Evolutionary conservation across 768 basidiomycete species (phyloP), one percentile per base, ranked within the genome.

Genomic region (Trametes punicea): DNA sequence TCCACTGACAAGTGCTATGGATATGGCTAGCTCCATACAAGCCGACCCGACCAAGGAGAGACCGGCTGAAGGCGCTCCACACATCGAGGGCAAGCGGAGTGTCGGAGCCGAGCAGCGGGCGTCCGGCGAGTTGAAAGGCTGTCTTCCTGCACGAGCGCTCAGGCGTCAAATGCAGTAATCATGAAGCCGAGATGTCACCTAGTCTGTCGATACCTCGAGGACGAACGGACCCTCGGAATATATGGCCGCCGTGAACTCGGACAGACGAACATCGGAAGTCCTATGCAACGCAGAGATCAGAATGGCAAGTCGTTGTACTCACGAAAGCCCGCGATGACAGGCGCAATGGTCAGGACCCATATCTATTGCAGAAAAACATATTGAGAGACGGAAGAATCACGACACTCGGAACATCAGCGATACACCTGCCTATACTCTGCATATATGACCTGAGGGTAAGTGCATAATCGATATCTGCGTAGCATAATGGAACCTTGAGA

Each of bases 361-460:
- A 63, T 63, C 58, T 62, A 63, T 68, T 72, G 70, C 72, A 67
- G 57, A 62, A 39, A 55, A 66, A 64, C 56, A 64, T 67, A 54
- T 72, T 70, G 65, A 74, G 71, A 69, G 55, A 54, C 64, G 41
- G 55, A 64, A 64, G 55, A 61, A 60, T 57, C 62, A 70, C 64
- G 67, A 63, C 64, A 64, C 59, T 62, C 61, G 64, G 54, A 58
- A 65, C 66, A 61, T 70, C 66, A 58, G 61, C 58, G 56, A 60
- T 70, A 63, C 70, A 75, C 74, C 74, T 74, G 74, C 73, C 74
- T 74, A 56, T 55, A 56, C 33, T 51, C 41, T 50, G 29, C 31
- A 21, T 39, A 53, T 48, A 36, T 27, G 53, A 55, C 55, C 47
- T 40, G 45, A 20, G 39, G 40, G 47, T 30, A 49, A 40, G 49